These are phyloP conservation scores for Annulohypoxylon nitens DNA, from an alignment of 495 filamentous ascomycete genomes.

Conservation along the genomic window DNA sequence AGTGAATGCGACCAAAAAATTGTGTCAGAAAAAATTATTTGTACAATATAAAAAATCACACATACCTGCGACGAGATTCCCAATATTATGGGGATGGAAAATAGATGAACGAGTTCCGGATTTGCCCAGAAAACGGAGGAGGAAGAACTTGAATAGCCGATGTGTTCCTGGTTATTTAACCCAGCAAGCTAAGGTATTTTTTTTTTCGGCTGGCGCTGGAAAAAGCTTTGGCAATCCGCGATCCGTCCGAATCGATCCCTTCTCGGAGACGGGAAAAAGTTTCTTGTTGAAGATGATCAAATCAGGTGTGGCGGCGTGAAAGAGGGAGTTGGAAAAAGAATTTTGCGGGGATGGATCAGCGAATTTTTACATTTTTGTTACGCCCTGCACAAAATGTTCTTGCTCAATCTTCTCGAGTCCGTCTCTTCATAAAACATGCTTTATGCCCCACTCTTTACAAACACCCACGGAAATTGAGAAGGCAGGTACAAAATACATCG, in stretches of 20 bases:
- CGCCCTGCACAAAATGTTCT: not conserved
- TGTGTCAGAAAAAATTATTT: conserved; percentile 15
- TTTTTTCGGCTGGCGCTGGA: conserved; percentile 36
- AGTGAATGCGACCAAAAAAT: conserved; percentile 29
- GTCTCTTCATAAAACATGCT: not conserved
- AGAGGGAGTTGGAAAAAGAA: conserved; percentile 54
- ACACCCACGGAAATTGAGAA: conserved; percentile 7
- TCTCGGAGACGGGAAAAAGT: conserved; percentile 49
- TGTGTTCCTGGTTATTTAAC: conserved; percentile 35
- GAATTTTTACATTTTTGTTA: conserved; percentile 21
- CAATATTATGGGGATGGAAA: conserved; percentile 50
- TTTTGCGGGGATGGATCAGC: conserved; percentile 45
- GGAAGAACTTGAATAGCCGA: conserved; percentile 53
- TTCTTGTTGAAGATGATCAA: conserved; percentile 44
- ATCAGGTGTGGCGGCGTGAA: conserved; percentile 40
- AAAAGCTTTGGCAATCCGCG: conserved; percentile 10
- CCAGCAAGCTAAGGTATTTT: conserved; percentile 28
- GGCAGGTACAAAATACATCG: conserved; percentile 1
- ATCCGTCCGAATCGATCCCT: conserved; percentile 27
- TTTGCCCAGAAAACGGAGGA: conserved; percentile 50
- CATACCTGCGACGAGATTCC: conserved; percentile 44
- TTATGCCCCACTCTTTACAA: not conserved
- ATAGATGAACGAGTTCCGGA: conserved; percentile 48
- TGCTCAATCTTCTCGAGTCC: not conserved
- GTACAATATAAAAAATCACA: conserved; percentile 17